Conservation (phyloP, 2,329 filamentous ascomycete genomes). For the Orbilia javanica region DNA sequence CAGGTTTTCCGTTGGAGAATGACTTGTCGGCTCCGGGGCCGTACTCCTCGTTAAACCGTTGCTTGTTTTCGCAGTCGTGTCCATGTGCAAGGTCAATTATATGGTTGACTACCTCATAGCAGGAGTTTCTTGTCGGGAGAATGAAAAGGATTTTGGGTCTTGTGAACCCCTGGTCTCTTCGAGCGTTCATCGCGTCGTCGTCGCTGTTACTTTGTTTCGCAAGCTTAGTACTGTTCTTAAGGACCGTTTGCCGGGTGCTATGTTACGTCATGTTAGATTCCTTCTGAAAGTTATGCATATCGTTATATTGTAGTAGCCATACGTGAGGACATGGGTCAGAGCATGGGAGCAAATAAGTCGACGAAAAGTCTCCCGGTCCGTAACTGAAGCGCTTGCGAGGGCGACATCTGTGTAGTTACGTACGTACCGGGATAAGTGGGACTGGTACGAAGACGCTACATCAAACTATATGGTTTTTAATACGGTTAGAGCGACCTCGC, state of each 20-base stretch:
- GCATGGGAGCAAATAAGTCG: constrained; percentile 83
- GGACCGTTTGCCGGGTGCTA: constrained; percentile 85
- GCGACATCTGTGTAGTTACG: constrained; percentile 34
- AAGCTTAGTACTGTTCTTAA: constrained; percentile 90
- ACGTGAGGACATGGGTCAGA: constrained; percentile 92
- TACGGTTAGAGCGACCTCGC: not conserved
- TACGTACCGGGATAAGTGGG: constrained; percentile 15
- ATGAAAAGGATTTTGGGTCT: constrained; percentile 92
- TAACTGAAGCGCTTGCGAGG: not conserved
- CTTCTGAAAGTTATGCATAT: not conserved
- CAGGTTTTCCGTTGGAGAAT: constrained; percentile 80
- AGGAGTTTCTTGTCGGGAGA: constrained; percentile 87
- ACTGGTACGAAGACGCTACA: not conserved
- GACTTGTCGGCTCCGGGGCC: constrained; percentile 72
- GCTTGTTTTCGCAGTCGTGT: constrained; percentile 94
- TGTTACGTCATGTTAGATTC: constrained; percentile 10
- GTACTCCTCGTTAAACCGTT: constrained; percentile 89
- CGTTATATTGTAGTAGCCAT: constrained; percentile 62
- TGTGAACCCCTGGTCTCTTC: constrained; percentile 92
- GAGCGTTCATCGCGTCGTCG: constrained; percentile 74
- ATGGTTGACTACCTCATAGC: constrained; percentile 80
- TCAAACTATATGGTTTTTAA: not conserved
- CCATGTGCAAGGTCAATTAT: constrained; percentile 82
- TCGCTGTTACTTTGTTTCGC: constrained; percentile 75
- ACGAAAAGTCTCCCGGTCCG: constrained; percentile 71